Conservation (phyloP, 2,329 filamentous ascomycete species). For the Hypomyces rosellus region DNA sequence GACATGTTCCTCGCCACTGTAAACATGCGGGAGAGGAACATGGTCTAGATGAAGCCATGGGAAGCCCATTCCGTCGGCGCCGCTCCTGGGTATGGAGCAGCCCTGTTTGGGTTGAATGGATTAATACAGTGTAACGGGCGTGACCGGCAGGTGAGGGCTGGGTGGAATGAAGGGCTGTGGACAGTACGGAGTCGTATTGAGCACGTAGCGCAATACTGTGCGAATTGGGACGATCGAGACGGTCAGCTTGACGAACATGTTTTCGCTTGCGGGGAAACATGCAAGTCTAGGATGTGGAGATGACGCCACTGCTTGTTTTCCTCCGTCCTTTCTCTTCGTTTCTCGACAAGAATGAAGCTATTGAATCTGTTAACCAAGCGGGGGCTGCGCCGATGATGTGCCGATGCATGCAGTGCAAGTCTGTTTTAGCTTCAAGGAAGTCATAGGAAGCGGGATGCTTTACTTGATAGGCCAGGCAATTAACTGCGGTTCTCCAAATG, state of each 20-base stretch:
- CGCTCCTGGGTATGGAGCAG: conserved; percentile 1
- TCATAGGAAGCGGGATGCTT: neutral
- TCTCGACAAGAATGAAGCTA: conserved; percentile 1
- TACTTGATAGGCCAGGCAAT: neutral
- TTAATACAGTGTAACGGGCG: conserved; percentile 5
- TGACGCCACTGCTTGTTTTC: conserved; percentile 7
- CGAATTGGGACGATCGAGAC: conserved; percentile 15
- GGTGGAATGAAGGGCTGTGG: neutral
- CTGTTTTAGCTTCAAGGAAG: conserved; percentile 2
- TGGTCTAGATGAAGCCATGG: conserved; percentile 10
- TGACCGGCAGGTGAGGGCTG: too few relatives aligned
- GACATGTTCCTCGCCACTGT: conserved; percentile 19
- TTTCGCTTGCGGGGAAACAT: conserved; percentile 12
- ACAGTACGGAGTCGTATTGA: neutral
- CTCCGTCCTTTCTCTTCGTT: conserved; percentile 5
- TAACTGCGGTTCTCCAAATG: neutral
- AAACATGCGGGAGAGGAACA: conserved; percentile 16
- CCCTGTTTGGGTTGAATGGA: conserved; percentile 7
- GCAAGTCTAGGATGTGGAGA: conserved; percentile 3
- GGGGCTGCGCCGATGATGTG: conserved; percentile 8
- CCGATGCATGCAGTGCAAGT: conserved; percentile 10
- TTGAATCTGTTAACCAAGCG: conserved; percentile 2
- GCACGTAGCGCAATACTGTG: conserved; percentile 8
- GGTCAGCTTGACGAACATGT: conserved; percentile 4
- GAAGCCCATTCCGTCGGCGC: conserved; percentile 10